Base-by-base conservation (phyloP, 1,284 basidiomycete species). In the Volvariella volvacea region DNA sequence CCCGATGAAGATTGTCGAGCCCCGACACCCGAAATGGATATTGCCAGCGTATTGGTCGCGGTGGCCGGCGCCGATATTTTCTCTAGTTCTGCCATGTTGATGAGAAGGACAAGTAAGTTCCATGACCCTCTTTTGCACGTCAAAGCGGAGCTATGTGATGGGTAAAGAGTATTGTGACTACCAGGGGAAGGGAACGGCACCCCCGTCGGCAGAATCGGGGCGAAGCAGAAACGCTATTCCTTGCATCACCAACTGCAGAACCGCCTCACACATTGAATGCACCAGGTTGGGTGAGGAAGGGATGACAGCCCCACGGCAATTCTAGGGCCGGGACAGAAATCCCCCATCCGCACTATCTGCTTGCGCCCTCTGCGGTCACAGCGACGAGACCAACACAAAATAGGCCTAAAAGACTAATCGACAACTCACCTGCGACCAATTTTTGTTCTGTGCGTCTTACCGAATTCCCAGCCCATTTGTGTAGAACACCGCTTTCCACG, bases 1-100 rank as follows among this genome's bases (percentile, higher is more conserved):
- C 83, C 82, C 8, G 61, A 56, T 12, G 90, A 92, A 20, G 83
- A 64, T 63, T 83, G 78, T 48, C 92, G 78, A 54, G 66, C 55
- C 59, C 79, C 63, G 48, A 64, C 70, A 15, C 60, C 66, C 19
- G 67, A 68, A 44, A 70, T 56, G 42, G 69, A 59, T 44, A 64
- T 57, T 19, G 66, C 61, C 43, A 71, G 49, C 7, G 67, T 69
- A 39, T 54, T 60, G 19, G 53, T 52, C 34, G 50, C 56, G 21
- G 54, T 57, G 25, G 45, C 48, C 19, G 52, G 51, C 39, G 63
- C 54, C 16, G 65, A 64, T 44, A 71, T 61, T 44, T 52, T 56
- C 57, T 72, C 66, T 33, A 73, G 56, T 37, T 22, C 37, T 47
- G 33, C 49, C n/a, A n/a, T n/a, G 36, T 44, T 49, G 43, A 47